Base-by-base conservation (phyloP, 371 early-diverging fungal genomes). In the Zancudomyces culisetae region DNA sequence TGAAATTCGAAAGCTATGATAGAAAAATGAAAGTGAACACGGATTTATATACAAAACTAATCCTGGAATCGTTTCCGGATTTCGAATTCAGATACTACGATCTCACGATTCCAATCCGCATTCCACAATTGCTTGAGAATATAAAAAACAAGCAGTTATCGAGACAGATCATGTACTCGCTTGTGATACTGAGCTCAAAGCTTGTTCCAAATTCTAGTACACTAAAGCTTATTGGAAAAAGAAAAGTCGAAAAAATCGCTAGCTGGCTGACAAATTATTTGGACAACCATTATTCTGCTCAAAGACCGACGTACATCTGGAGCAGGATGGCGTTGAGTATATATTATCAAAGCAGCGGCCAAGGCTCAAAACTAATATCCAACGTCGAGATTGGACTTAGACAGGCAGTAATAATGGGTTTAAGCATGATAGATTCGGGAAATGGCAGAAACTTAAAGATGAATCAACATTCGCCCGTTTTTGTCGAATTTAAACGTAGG, bases 41-140 rank as follows among this genome's bases (percentile, higher is more conserved):
- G n/a, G n/a, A n/a, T n/a, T n/a, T n/a, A n/a, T n/a, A n/a, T n/a
- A n/a, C n/a, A n/a, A n/a, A n/a, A n/a, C n/a, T 35, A 15, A 35
- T 35, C 6, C 6, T 35, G 15, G 35, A 35, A 15, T 6, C 35
- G 35, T 15, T 35, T 6, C 35, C 35, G 6, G 15, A 35, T 10
- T 10, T 35, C 20, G 24, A 8, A 22, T 39, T 21, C 10, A 18
- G 21, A 18, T 39, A 40, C 19, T 21, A 26, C 41, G 18, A 42
- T 43, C 61, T 56, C 53, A 35, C 15, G 35, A 35, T 35, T 6
- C 35, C 35, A 35, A 35, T 35, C 15, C 6, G 35, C 10, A 10
- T 35, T 6, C 35, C 35, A 6, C 35, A 35, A 6, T 35, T 35
- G 6, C 6, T 35, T 35, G 35, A 35, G 15, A 35, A 35, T 35